Conservation (phyloP, 73 alveolate species). For the Tetrahymena malaccensis region DNA sequence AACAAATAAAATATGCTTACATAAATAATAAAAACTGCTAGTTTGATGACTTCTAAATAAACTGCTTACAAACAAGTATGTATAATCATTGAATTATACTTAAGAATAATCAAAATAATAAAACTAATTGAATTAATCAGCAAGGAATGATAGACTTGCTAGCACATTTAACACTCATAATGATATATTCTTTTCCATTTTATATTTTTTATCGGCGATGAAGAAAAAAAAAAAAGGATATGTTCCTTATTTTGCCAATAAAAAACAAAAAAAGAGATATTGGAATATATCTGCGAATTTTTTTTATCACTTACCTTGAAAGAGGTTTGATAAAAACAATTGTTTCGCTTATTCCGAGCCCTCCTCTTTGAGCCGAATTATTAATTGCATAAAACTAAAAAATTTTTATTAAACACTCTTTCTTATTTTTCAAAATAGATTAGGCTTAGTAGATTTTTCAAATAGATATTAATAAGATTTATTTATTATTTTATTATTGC, state of each 20-base stretch:
- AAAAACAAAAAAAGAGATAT: background rate
- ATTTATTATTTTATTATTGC: background rate
- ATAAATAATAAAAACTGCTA: background rate
- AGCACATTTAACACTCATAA: background rate
- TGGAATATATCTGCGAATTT: background rate
- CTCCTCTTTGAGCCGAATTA: slow-evolving; percentile 1
- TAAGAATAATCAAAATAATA: no score
- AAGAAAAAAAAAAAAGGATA: background rate
- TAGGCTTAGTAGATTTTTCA: background rate
- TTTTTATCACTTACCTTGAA: background rate
- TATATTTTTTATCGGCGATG: background rate
- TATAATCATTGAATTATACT: background rate
- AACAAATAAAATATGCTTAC: background rate
- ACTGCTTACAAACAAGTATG: background rate
- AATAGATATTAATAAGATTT: background rate
- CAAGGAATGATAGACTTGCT: background rate
- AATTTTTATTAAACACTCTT: background rate
- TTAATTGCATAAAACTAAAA: background rate
- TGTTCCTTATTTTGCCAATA: background rate
- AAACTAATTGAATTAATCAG: background rate
- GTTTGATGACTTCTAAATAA: background rate
- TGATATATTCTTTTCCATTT: background rate
- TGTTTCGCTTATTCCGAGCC: slow-evolving; percentile 2
- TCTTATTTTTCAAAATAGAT: background rate
- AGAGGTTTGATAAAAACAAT: background rate